Conservation (phyloP, 352 stramenopile genomes). For the Phytophthora palmivora region DNA sequence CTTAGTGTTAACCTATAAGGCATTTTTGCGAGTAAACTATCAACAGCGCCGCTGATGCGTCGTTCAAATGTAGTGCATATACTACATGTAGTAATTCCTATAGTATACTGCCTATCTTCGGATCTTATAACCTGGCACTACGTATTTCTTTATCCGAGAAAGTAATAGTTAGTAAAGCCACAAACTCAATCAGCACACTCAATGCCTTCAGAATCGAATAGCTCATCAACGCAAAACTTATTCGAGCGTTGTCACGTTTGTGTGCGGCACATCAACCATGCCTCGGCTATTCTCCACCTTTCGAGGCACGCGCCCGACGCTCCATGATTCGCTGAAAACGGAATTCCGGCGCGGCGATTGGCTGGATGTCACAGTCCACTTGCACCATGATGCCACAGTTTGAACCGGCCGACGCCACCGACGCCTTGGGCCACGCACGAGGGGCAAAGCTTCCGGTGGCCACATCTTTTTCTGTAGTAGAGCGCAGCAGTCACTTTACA, state of each 20-base stretch:
- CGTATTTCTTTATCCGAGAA: too few species aligned
- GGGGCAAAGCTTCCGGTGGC: slow-evolving; percentile 20
- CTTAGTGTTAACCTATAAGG: too few species aligned
- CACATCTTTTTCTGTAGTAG: slow-evolving; percentile 30
- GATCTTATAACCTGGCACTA: too few species aligned
- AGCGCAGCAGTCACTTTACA: slow-evolving; percentile 6
- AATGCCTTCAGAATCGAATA: too few species aligned
- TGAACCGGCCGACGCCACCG: slow-evolving; percentile 18
- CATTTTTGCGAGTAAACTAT: too few species aligned
- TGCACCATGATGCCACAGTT: slow-evolving; percentile 34
- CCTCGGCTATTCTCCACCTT: slow-evolving; percentile 33
- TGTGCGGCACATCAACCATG: slow-evolving; percentile 13
- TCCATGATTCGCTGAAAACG: slow-evolving; percentile 8
- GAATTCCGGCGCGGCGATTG: slow-evolving; percentile 14
- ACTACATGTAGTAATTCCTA: too few species aligned
- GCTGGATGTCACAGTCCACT: slow-evolving; percentile 17
- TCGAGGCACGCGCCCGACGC: slow-evolving; percentile 24
- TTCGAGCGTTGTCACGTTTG: neutral
- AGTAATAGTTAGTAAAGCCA: too few species aligned
- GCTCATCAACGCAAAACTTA: too few species aligned
- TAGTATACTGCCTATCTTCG: too few species aligned
- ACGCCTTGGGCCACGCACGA: slow-evolving; percentile 16
- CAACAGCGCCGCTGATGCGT: too few species aligned
- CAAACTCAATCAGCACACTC: too few species aligned
- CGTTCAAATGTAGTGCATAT: too few species aligned